Evolutionary conservation across 2,329 filamentous ascomycete species (phyloP).

Genomic region (Pyrenophora teres): DNA sequence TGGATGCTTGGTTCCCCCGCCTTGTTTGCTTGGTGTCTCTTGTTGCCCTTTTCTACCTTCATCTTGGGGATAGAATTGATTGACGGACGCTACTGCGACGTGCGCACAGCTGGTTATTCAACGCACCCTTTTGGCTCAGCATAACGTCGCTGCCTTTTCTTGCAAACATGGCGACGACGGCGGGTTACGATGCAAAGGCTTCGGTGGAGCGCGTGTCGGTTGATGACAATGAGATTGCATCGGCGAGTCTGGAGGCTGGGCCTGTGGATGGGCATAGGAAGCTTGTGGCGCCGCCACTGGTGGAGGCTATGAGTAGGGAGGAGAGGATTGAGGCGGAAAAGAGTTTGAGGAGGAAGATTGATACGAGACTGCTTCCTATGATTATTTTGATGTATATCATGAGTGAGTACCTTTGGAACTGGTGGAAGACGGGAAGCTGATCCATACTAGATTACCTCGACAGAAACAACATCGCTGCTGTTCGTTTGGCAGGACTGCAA

Average conservation of each 20-base stretch:
- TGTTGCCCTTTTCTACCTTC: background rate
- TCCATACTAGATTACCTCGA: constrained; percentile 44
- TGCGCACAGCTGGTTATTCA: background rate
- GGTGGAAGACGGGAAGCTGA: background rate
- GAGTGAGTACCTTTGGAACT: constrained; percentile 61
- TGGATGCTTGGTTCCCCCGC: constrained; percentile 16
- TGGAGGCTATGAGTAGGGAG: constrained; percentile 54
- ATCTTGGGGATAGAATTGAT: background rate
- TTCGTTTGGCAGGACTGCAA: constrained; percentile 65
- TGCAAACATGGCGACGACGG: constrained; percentile 24
- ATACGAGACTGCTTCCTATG: constrained; percentile 68
- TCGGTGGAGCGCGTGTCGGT: constrained; percentile 28
- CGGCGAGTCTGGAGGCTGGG: constrained; percentile 15
- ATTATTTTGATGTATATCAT: constrained; percentile 76
- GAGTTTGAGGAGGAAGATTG: constrained; percentile 71
- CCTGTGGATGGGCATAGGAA: constrained; percentile 26
- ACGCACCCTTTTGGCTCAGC: background rate
- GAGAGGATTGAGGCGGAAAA: constrained; percentile 61
- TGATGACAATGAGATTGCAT: constrained; percentile 25
- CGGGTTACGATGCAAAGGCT: constrained; percentile 27
- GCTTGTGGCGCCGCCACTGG: constrained; percentile 40
- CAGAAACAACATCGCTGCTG: constrained; percentile 70
- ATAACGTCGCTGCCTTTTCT: background rate
- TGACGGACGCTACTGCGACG: background rate
- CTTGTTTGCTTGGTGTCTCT: constrained; percentile 10